Evolutionary conservation across 352 stramenopile genomes (phyloP), one percentile per base, ranked within the genome.

Genomic region (Pythium diclinum): DNA sequence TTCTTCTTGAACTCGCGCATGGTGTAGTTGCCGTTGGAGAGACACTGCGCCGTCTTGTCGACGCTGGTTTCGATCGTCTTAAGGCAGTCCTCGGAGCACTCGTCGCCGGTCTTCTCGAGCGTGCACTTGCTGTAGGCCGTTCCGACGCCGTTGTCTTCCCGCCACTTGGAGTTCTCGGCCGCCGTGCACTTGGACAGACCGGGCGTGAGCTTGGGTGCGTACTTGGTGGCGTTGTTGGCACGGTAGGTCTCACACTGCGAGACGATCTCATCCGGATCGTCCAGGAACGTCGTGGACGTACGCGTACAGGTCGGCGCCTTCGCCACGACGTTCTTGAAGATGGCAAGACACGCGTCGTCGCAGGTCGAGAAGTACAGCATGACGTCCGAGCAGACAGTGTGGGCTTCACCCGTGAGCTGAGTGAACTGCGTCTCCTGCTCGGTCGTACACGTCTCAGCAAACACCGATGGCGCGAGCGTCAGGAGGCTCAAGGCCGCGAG

Each of bases 1-100:
- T 25, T 49, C 42, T 49, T 49, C 42, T 49, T 21, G 42, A 25
- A 49, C 42, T 49, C 42, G 16, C 42, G 42, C 42, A 49, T 25
- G 19, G 42, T 25, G 42, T 49, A 49, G 42, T 49, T 25, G 42
- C 42, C 42, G 17, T 49, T 49, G 17, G 42, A 25, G 42, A 49
- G 42, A 25, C 42, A 49, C 42, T 25, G 19, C 42, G 42, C 14
- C 16, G 42, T 17, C 17, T 21, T 25, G 42, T 49, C 42, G 6
- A 49, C 42, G 19, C 17, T 13, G 17, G 16, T 49, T 49, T 49
- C 42, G 19, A 49, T 49, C 17, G 42, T 49, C 42, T 49, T 49
- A 5, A 49, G 42, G 42, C 42, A 49, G 42, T 49, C 42, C 14
- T 49, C 42, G 6, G 42, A 25, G 19, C 42, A 49, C 42, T 13